Evolutionary conservation across 345 rosid genomes (phyloP).

Genomic region (Murraya koenigii): DNA sequence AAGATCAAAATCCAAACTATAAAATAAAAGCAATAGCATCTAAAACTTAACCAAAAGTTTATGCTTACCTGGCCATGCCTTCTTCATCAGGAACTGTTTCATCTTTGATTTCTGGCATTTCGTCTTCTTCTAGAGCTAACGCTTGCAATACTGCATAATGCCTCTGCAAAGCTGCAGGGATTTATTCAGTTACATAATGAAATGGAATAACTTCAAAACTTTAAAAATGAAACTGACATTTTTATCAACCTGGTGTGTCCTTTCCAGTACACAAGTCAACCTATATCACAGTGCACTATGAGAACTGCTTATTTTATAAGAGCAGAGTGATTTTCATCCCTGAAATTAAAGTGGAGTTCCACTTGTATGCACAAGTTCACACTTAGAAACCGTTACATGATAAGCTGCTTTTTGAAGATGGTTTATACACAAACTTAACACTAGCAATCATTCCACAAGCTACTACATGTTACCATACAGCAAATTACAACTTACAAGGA

Average conservation of each 20-base stretch:
- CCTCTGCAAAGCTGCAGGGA: conserved; percentile 78
- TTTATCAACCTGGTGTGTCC: neutral
- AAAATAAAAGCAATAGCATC: neutral
- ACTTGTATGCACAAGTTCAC: neutral
- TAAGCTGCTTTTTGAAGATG: neutral
- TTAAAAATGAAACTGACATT: neutral
- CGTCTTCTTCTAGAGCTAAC: conserved; percentile 81
- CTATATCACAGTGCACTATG: neutral
- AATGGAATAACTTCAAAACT: conserved; percentile 2
- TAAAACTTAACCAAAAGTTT: neutral
- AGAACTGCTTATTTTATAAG: neutral
- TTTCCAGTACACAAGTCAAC: neutral
- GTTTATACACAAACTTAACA: neutral
- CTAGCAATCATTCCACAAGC: neutral
- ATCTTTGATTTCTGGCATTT: conserved; percentile 62
- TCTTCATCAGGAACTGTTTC: conserved; percentile 89
- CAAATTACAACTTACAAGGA: conserved; percentile 53
- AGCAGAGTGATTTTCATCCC: neutral
- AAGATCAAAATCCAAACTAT: neutral
- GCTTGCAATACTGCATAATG: conserved; percentile 89
- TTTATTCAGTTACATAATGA: conserved; percentile 2
- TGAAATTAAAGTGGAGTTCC: neutral
- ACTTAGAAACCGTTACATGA: neutral
- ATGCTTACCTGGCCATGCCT: conserved; percentile 69
- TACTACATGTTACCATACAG: neutral